Percentiles rank a stretch among this genome's conserved stretches.
Conservation (phyloP, 495 filamentous ascomycete genomes). For the Polyplosphaeria fusca region DNA sequence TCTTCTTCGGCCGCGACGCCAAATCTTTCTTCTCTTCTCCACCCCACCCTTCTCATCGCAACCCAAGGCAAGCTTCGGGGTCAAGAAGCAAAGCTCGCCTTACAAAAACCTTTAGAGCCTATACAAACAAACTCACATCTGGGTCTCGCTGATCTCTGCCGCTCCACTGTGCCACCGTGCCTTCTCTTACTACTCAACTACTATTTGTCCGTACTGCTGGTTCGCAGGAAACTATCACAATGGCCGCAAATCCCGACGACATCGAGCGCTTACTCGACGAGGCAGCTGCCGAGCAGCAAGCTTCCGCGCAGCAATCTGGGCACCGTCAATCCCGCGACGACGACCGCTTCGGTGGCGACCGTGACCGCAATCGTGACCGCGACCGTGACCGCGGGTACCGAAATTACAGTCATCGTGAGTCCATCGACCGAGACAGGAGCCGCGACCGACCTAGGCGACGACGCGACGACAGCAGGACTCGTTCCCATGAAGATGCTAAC, state of each 20-base stretch:
- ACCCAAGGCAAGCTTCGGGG: too few relatives aligned
- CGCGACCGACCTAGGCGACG: slow-evolving; percentile 65
- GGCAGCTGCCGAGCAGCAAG: not conserved
- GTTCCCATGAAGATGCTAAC: slow-evolving; percentile 24
- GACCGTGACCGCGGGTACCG: slow-evolving; percentile 50
- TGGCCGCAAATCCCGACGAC: not conserved
- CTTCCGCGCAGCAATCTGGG: slow-evolving; percentile 50
- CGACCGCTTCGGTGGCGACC: not conserved
- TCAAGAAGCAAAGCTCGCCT: too few relatives aligned
- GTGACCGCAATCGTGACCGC: slow-evolving; percentile 43
- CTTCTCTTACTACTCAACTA: too few relatives aligned
- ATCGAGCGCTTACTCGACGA: slow-evolving; percentile 1
- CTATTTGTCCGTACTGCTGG: too few relatives aligned
- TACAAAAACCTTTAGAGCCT: too few relatives aligned
- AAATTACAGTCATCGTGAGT: slow-evolving; percentile 3
- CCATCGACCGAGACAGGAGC: slow-evolving; percentile 7
- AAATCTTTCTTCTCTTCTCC: too few relatives aligned
- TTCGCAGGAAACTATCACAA: too few relatives aligned
- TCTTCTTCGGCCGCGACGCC: too few relatives aligned
- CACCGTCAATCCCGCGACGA: not conserved
- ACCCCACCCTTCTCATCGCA: too few relatives aligned
- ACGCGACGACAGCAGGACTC: slow-evolving; percentile 11
- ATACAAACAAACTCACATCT: too few relatives aligned
- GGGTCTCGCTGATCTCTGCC: too few relatives aligned
- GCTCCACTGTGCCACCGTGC: too few relatives aligned